Evolutionary conservation across 345 rosid species (phyloP).

Genomic region (Arabis alpina): DNA sequence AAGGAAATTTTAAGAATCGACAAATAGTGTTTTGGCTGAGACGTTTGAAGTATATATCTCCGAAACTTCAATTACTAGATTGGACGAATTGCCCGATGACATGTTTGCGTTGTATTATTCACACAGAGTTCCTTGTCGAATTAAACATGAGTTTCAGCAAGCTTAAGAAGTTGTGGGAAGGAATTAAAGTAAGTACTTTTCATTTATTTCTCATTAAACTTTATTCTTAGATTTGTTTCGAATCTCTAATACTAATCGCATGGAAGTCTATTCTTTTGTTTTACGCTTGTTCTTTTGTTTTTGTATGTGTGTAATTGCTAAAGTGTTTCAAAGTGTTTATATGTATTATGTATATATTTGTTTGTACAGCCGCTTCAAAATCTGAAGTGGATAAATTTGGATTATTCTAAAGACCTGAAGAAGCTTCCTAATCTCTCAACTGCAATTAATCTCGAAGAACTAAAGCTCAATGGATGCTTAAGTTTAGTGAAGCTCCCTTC

Average conservation of each 20-base stretch:
- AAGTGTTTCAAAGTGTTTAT: no score
- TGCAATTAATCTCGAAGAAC: neutral
- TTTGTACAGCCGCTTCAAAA: neutral
- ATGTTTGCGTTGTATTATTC: slow-evolving; percentile 13
- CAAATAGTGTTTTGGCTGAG: no score
- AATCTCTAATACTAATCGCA: no score
- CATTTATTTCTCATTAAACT: no score
- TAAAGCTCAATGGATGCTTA: neutral
- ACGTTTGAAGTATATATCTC: neutral
- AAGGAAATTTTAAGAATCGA: no score
- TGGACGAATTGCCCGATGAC: slow-evolving; percentile 17
- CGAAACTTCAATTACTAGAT: slow-evolving; percentile 4
- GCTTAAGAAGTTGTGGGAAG: slow-evolving; percentile 12
- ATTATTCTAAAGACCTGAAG: neutral
- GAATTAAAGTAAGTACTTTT: neutral
- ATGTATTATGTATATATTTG: neutral
- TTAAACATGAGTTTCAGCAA: no score
- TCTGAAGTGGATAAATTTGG: neutral
- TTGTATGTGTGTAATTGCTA: no score
- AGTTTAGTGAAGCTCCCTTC: neutral
- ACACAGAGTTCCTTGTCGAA: slow-evolving; percentile 2
- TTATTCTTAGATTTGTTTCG: no score
- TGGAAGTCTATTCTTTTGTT: no score
- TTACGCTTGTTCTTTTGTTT: no score
- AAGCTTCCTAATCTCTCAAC: slow-evolving; percentile 17